A percentile compares a stretch with the other conserved stretches of the same genome.
Evolutionary conservation across 768 basidiomycete genomes (phyloP).

Genomic region (Collybia nuda): DNA sequence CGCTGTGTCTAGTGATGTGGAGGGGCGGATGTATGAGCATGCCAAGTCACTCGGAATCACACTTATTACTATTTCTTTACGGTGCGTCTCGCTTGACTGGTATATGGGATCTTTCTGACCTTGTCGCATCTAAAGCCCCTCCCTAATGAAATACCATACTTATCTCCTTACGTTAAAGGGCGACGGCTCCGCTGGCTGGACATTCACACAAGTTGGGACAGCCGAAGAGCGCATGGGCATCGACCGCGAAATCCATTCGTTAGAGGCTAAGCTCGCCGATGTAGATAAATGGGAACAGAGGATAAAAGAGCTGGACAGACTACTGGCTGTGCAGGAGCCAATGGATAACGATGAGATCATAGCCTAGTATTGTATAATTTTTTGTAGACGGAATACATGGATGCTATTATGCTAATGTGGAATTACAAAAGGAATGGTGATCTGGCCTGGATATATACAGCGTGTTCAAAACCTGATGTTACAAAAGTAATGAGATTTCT

Average conservation of each 20-base stretch:
- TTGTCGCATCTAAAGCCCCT: slow-evolving; percentile 50
- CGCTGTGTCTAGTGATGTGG: slow-evolving; percentile 94
- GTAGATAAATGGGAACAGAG: slow-evolving; percentile 74
- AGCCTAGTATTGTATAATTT: no score
- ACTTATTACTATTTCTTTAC: slow-evolving; percentile 88
- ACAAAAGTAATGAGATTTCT: no score
- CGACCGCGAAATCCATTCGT: slow-evolving; percentile 66
- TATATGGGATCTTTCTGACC: neutral
- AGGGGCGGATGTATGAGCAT: slow-evolving; percentile 94
- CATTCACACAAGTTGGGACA: slow-evolving; percentile 67
- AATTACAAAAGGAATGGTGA: no score
- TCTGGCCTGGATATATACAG: no score
- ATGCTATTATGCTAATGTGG: no score
- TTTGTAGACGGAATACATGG: no score
- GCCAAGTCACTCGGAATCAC: slow-evolving; percentile 89
- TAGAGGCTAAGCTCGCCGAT: slow-evolving; percentile 68
- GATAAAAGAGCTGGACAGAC: slow-evolving; percentile 58
- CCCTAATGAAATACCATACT: slow-evolving; percentile 86
- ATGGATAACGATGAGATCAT: slow-evolving; percentile 6
- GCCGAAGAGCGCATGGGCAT: slow-evolving; percentile 74
- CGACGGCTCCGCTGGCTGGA: slow-evolving; percentile 71
- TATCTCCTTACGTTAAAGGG: slow-evolving; percentile 80
- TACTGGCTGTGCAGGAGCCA: slow-evolving; percentile 49
- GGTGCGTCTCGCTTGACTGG: slow-evolving; percentile 39
- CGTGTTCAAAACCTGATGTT: no score